These are phyloP conservation scores for Myochromella boudieri DNA, from an alignment of 768 basidiomycete species.

Conservation along the genomic window DNA sequence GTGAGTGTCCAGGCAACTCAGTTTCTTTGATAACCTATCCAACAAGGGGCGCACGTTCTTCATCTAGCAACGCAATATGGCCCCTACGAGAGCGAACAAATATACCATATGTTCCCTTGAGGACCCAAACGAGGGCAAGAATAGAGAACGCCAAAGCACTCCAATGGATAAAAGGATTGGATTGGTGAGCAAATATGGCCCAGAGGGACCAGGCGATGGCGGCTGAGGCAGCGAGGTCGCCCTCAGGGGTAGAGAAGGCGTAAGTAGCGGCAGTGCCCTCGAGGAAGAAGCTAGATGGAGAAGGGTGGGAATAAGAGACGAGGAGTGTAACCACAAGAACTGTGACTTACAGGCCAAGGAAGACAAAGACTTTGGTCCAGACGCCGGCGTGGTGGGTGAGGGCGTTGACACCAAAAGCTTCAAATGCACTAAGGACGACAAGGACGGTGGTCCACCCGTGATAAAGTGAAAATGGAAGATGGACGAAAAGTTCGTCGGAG, in stretches of 20 bases:
- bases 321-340: neutral
- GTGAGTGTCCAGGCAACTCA: neutral
- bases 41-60: slow-evolving; percentile 86
- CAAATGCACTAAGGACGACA: slow-evolving; percentile 78
- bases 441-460: slow-evolving; percentile 92
- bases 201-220: slow-evolving; percentile 93
- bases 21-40: slow-evolving; percentile 20
- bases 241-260: slow-evolving; percentile 86
- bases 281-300: slow-evolving; percentile 71
- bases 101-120: slow-evolving; percentile 69
- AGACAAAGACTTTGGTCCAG: slow-evolving; percentile 95
- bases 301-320: slow-evolving; percentile 1
- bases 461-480: slow-evolving; percentile 95
- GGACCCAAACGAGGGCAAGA: slow-evolving; percentile 79
- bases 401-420: slow-evolving; percentile 86
- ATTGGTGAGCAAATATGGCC: slow-evolving; percentile 85
- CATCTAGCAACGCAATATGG: slow-evolving; percentile 69
- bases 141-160: slow-evolving; percentile 81
- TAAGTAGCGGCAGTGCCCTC: slow-evolving; percentile 92
- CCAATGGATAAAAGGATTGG: slow-evolving; percentile 85
- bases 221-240: slow-evolving; percentile 89
- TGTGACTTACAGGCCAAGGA: slow-evolving; percentile 77
- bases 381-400: slow-evolving; percentile 63
- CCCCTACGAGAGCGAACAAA: slow-evolving; percentile 46
- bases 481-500: slow-evolving; percentile 85